phyloP scores from a whole-genome alignment of 2,329 filamentous ascomycete genomes.

The Botrytis fragariae region DNA sequence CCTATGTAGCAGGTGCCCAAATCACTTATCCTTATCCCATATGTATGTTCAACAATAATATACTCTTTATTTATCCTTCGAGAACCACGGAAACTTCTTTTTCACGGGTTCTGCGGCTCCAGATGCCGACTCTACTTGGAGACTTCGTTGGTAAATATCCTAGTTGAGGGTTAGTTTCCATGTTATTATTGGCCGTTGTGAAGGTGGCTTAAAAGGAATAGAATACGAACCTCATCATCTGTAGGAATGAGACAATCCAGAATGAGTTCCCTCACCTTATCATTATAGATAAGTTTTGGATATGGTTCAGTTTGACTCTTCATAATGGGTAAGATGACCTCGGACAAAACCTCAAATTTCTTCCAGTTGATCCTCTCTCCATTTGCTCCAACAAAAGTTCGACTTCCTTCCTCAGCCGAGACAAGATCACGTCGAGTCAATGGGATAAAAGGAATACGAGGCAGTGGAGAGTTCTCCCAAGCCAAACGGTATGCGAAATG shows the following conservation, averaged over 20 bases:
- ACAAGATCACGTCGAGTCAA: constrained; percentile 87
- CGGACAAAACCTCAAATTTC: constrained; percentile 95
- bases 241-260: constrained; percentile 77
- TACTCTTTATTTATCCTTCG: constrained; percentile 32
- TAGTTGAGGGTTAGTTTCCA: constrained; percentile 35
- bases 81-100: constrained; percentile 67
- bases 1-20: neutral
- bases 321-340: constrained; percentile 87
- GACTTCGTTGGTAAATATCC: constrained; percentile 64
- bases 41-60: neutral
- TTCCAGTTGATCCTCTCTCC: constrained; percentile 89
- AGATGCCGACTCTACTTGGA: constrained; percentile 55
- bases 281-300: constrained; percentile 65
- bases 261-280: constrained; percentile 70
- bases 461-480: constrained; percentile 90
- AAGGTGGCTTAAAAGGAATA: neutral
- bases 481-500: constrained; percentile 95
- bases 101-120: constrained; percentile 51
- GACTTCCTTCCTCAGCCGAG: constrained; percentile 87
- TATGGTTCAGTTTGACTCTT: constrained; percentile 86
- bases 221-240: constrained; percentile 76
- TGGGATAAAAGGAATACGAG: constrained; percentile 90
- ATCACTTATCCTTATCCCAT: neutral
- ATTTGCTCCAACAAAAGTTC: constrained; percentile 75
- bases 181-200: neutral